phyloP scores from a whole-genome alignment of 2,329 filamentous ascomycete genomes.

The Pyricularia sp. region DNA sequence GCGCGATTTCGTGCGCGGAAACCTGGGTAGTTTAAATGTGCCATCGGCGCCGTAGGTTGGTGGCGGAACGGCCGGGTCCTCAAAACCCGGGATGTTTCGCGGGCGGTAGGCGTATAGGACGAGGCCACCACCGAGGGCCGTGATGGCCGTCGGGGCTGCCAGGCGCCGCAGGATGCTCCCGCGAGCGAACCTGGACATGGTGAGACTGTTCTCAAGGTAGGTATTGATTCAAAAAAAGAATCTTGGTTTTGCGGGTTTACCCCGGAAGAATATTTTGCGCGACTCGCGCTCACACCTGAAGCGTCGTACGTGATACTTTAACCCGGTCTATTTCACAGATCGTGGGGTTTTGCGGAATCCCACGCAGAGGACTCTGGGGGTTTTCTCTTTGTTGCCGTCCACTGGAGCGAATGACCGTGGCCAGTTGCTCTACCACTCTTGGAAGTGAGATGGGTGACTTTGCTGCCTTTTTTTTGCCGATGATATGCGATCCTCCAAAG shows the following conservation, averaged over 20 bases:
- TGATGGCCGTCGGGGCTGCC: constrained; percentile 30
- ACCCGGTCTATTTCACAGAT: neutral
- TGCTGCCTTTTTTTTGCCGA: neutral
- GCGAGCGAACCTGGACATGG: constrained; percentile 7
- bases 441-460: neutral
- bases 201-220: neutral
- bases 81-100: constrained; percentile 61
- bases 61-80: constrained; percentile 59
- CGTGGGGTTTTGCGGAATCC: neutral
- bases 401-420: neutral
- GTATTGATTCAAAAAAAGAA: neutral
- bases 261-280: neutral
- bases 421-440: neutral
- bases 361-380: neutral
- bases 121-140: constrained; percentile 32
- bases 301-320: neutral
- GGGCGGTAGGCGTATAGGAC: constrained; percentile 53
- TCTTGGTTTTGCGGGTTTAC: neutral
- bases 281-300: neutral
- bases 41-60: constrained; percentile 62
- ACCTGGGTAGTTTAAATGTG: constrained; percentile 55
- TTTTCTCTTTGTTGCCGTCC: neutral
- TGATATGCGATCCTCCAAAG: neutral
- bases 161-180: constrained; percentile 29
- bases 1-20: constrained; percentile 53